Conservation (phyloP, 2,329 filamentous ascomycete genomes). For the Huntiella omanensis region DNA sequence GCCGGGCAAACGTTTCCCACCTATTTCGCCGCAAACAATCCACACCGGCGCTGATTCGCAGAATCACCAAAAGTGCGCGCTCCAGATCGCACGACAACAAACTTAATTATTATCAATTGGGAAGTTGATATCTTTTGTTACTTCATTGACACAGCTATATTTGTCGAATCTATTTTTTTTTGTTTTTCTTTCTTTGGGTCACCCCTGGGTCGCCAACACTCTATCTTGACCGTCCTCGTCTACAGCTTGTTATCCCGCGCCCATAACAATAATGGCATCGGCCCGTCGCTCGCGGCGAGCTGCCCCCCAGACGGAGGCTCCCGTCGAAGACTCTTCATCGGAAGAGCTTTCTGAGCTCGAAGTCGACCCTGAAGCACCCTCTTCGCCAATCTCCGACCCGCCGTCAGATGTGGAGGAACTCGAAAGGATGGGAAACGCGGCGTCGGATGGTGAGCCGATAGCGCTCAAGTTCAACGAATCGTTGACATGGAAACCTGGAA, state of each 20-base stretch:
- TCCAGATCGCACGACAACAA: too few relatives aligned
- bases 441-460: conserved; percentile 14
- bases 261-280: conserved; percentile 7
- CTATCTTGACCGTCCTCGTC: neutral
- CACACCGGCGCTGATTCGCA: too few relatives aligned
- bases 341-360: conserved; percentile 10
- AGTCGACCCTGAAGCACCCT: conserved; percentile 8
- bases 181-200: neutral
- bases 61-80: too few relatives aligned
- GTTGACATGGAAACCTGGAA: conserved; percentile 80
- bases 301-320: conserved; percentile 8
- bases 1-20: too few relatives aligned
- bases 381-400: conserved; percentile 11
- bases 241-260: neutral
- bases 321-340: conserved; percentile 6
- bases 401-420: conserved; percentile 10
- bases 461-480: conserved; percentile 64
- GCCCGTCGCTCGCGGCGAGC: conserved; percentile 11
- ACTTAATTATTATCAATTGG: too few relatives aligned
- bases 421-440: conserved; percentile 13
- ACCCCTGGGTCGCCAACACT: neutral
- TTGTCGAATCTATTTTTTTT: neutral
- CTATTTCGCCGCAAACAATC: too few relatives aligned
- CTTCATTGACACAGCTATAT: too few relatives aligned
- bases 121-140: too few relatives aligned